Percentiles rank a stretch among this genome's conserved stretches.
phyloP scores from a whole-genome alignment of 2,329 filamentous ascomycete genomes.

The Hypoxylon sp. region DNA sequence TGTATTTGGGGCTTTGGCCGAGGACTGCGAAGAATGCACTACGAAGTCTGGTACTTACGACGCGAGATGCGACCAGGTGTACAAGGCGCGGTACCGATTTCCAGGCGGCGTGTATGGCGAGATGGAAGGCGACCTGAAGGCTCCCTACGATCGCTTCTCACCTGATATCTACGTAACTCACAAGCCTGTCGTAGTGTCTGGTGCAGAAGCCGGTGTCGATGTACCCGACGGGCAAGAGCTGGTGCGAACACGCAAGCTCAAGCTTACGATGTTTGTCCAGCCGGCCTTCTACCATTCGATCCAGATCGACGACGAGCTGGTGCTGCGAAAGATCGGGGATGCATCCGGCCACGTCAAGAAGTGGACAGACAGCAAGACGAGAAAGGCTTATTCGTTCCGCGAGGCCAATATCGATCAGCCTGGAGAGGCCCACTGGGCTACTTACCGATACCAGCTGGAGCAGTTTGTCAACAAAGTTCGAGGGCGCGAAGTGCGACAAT shows the following conservation, averaged over 20 bases:
- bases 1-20: slow-evolving; percentile 46
- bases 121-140: slow-evolving; percentile 43
- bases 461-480: slow-evolving; percentile 51
- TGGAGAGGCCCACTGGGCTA: slow-evolving; percentile 47
- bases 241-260: slow-evolving; percentile 37
- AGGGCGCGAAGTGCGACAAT: slow-evolving; percentile 45
- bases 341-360: slow-evolving; percentile 25
- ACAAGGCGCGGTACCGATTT: slow-evolving; percentile 46
- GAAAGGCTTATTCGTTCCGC: slow-evolving; percentile 37
- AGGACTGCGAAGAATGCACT: slow-evolving; percentile 44
- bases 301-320: slow-evolving; percentile 40
- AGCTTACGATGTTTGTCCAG: slow-evolving; percentile 35
- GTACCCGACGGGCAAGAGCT: slow-evolving; percentile 35
- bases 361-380: slow-evolving; percentile 35
- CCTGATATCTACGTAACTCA: slow-evolving; percentile 37
- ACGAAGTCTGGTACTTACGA: slow-evolving; percentile 36
- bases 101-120: slow-evolving; percentile 45
- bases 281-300: slow-evolving; percentile 34
- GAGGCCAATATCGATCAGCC: slow-evolving; percentile 36
- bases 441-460: slow-evolving; percentile 52
- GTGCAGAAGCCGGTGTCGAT: slow-evolving; percentile 27
- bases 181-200: slow-evolving; percentile 32
- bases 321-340: slow-evolving; percentile 31
- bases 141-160: slow-evolving; percentile 29
- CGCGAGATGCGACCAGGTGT: slow-evolving; percentile 41